phyloP scores from a whole-genome alignment of 768 basidiomycete genomes.

The Termitomyces sp. region DNA sequence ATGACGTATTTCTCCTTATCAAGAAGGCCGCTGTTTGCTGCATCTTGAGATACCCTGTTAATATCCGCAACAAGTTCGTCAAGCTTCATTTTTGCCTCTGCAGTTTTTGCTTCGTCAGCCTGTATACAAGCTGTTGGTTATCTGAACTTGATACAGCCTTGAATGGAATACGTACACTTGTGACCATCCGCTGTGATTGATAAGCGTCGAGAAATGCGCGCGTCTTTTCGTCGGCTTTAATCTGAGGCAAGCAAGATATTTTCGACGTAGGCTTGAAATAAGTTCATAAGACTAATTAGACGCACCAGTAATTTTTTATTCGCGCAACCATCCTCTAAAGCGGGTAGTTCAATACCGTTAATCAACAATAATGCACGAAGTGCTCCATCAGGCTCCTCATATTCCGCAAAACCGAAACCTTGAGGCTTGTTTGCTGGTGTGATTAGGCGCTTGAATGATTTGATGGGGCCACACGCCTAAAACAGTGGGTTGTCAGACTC shows the following conservation, averaged over 20 bases:
- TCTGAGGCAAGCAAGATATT: constrained; percentile 33
- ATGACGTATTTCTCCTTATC: constrained; percentile 88
- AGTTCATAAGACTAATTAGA: constrained; percentile 33
- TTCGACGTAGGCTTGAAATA: constrained; percentile 41
- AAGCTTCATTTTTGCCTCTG: constrained; percentile 61
- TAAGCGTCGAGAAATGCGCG: constrained; percentile 84
- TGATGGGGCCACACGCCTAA: constrained; percentile 86
- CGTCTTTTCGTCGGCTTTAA: constrained; percentile 97
- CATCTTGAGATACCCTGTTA: constrained; percentile 66
- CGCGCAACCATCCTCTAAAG: constrained; percentile 45
- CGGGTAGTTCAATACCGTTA: constrained; percentile 49
- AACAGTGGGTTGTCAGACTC: background rate
- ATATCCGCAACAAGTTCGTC: constrained; percentile 67
- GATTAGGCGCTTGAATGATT: constrained; percentile 88
- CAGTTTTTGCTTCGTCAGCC: constrained; percentile 65
- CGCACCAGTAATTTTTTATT: constrained; percentile 61
- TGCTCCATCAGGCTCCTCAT: constrained; percentile 89
- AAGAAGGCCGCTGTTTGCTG: constrained; percentile 65
- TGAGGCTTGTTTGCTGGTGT: constrained; percentile 92
- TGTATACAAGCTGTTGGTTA: constrained; percentile 24
- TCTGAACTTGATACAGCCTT: background rate
- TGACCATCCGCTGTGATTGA: constrained; percentile 69
- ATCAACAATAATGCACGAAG: constrained; percentile 57
- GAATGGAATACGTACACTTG: constrained; percentile 55
- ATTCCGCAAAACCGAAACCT: constrained; percentile 97